Evolutionary conservation across 1,284 basidiomycete species (phyloP), one percentile per base, ranked within the genome.

Genomic region (Cryptococcus sp.): DNA sequence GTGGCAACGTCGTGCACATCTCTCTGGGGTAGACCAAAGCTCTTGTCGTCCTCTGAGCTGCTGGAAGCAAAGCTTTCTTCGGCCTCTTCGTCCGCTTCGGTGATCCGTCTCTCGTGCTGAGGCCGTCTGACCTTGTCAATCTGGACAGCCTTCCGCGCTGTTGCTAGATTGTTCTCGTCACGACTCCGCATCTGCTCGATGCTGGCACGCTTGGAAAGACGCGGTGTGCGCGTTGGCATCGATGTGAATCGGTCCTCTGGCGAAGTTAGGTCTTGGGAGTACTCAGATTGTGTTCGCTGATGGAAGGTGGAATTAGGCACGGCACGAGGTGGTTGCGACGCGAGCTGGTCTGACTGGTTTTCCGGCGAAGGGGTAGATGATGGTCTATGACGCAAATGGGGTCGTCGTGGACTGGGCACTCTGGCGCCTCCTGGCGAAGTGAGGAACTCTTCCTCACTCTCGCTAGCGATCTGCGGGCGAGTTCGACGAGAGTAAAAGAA

Each of bases 171-270:
- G 19, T 44, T 50, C 6, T 41, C 47, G 20, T 19, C 22, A 16
- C 35, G 47, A 55, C 7, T 27, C 40, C 23, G 45, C 17, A 50
- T 48, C 20, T 62, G 50, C 17, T 62, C 51, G 8, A 53, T 39
- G 47, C 66, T 70, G 5, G 67, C 48, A 19, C 71, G 61, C 53
- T 71, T 73, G 22, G 65, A 62, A 11, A 70, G 49, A 20, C 73
- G 49, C 15, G 65, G 73, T 13, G 70, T 69, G 4, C 73, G 67
- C 15, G 50, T 56, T 1, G 76, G 76, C 3, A 77, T 46, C 19
- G 62, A 60, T 5, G 76, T 77, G 63, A 75, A 77, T 22, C 62
- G 57, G 54, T 77, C 76, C 11, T 60, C 56, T 8, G 54, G 44
- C n/a, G 42, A 22, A 62, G 10, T 53, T 35, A 27, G 56, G 49